A percentile compares a stretch with the other conserved stretches of the same genome.
phyloP scores from a whole-genome alignment of 2,329 filamentous ascomycete species.

The Talaromyces sp. region DNA sequence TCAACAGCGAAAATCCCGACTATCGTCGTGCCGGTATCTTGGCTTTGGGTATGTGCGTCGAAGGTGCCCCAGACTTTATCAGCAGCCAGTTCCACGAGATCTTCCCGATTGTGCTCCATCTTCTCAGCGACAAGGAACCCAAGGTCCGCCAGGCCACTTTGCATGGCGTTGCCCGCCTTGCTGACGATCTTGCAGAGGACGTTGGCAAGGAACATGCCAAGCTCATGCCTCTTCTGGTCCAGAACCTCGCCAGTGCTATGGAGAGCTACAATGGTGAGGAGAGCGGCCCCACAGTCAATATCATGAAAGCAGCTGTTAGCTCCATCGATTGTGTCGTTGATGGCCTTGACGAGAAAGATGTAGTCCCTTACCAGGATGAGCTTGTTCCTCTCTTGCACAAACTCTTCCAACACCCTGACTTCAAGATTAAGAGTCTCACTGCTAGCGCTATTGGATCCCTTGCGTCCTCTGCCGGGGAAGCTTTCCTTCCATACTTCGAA shows the following conservation, averaged over 20 bases:
- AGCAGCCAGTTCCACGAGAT: conserved; percentile 85
- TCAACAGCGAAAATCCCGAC: conserved; percentile 68
- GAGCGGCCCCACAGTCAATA: conserved; percentile 72
- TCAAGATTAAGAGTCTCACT: conserved; percentile 84
- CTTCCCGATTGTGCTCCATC: conserved; percentile 76
- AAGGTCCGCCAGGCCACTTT: conserved; percentile 84
- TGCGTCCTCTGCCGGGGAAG: conserved; percentile 75
- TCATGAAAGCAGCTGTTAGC: conserved; percentile 84
- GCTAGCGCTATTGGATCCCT: conserved; percentile 88
- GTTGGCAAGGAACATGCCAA: conserved; percentile 79
- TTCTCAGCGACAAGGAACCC: conserved; percentile 78
- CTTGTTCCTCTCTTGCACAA: conserved; percentile 80
- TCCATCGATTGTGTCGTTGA: conserved; percentile 90
- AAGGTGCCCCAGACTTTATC: conserved; percentile 96
- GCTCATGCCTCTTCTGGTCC: conserved; percentile 78
- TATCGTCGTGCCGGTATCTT: conserved; percentile 88
- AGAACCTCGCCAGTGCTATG: conserved; percentile 82
- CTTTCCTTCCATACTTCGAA: conserved; percentile 88
- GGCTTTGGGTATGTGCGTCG: conserved; percentile 87
- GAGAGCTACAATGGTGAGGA: conserved; percentile 62
- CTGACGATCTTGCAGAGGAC: conserved; percentile 90
- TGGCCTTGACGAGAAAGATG: conserved; percentile 70
- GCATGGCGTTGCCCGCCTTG: conserved; percentile 81
- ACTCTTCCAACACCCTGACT: conserved; percentile 79
- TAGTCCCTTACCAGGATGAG: conserved; percentile 75